phyloP scores from a whole-genome alignment of 306 rosid species.

The Acacia crassicarpa region DNA sequence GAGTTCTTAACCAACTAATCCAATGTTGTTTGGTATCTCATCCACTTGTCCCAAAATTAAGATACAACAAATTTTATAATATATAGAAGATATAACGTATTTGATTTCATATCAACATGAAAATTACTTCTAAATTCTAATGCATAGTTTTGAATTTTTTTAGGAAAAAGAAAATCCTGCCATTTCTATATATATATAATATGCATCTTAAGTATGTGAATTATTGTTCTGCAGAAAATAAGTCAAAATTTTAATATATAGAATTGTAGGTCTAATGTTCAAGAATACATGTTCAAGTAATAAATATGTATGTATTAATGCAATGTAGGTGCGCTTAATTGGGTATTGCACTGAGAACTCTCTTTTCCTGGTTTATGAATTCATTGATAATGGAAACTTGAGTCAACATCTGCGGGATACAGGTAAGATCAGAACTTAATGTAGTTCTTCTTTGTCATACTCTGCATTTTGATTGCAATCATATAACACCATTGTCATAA shows the following conservation, averaged over 20 bases:
- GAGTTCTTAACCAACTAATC: neutral
- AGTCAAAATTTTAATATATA: neutral
- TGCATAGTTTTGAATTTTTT: neutral
- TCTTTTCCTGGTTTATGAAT: conserved; percentile 92
- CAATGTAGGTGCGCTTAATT: conserved; percentile 85
- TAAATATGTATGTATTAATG: neutral
- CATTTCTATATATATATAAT: neutral
- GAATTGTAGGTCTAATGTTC: neutral
- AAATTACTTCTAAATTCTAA: neutral
- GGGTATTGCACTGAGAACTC: conserved; percentile 90
- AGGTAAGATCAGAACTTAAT: conserved; percentile 49
- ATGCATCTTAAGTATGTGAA: neutral
- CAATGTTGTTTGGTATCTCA: neutral
- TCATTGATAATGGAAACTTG: conserved; percentile 85
- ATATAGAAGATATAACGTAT: neutral
- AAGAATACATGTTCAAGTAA: too few relatives aligned
- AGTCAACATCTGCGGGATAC: conserved; percentile 89
- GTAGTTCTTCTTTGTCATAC: conserved; percentile 16
- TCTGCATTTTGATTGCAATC: conserved; percentile 21
- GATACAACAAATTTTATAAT: neutral
- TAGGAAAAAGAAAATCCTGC: neutral
- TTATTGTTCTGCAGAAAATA: neutral
- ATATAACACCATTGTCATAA: conserved; percentile 20
- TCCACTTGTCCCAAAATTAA: neutral
- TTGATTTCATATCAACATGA: neutral